phyloP scores from a whole-genome alignment of 768 basidiomycete species.

The Rhizopogon salebrosus region DNA sequence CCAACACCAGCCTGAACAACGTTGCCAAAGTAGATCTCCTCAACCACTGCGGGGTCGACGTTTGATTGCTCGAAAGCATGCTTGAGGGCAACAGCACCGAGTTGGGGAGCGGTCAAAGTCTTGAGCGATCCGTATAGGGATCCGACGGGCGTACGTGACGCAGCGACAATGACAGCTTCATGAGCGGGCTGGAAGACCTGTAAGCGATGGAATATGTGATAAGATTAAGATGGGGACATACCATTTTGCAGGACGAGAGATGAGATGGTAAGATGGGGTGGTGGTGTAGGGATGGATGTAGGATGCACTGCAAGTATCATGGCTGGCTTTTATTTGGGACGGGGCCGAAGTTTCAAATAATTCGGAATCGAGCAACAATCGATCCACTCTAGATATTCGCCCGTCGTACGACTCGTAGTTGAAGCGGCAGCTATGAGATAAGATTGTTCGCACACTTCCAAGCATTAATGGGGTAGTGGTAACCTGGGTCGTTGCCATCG shows the following conservation, averaged over 20 bases:
- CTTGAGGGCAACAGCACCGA: constrained; percentile 85
- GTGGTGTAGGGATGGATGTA: constrained; percentile 28
- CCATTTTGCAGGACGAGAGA: constrained; percentile 44
- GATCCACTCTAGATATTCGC: not conserved
- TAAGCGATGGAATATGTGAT: not conserved
- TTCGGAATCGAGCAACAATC: not conserved
- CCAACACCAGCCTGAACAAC: constrained; percentile 97
- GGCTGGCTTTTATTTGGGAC: constrained; percentile 14
- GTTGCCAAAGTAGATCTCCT: constrained; percentile 97
- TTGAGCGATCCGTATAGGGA: constrained; percentile 90
- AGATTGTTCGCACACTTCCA: not conserved
- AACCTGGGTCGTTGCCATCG: constrained; percentile 34
- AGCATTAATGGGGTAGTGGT: constrained; percentile 30
- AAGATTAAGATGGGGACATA: constrained; percentile 19
- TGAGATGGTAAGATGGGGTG: constrained; percentile 34
- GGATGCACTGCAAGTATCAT: constrained; percentile 40
- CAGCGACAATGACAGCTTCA: constrained; percentile 92
- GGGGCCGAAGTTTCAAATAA: not conserved
- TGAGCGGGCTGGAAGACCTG: constrained; percentile 37
- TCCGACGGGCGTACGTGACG: constrained; percentile 90
- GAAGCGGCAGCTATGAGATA: not conserved
- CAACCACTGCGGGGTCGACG: constrained; percentile 76
- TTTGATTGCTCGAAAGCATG: constrained; percentile 79
- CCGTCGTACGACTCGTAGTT: constrained; percentile 1
- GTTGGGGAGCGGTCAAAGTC: constrained; percentile 82